Evolutionary conservation across 768 basidiomycete species (phyloP).

Genomic region (Kockovaella imperatae): DNA sequence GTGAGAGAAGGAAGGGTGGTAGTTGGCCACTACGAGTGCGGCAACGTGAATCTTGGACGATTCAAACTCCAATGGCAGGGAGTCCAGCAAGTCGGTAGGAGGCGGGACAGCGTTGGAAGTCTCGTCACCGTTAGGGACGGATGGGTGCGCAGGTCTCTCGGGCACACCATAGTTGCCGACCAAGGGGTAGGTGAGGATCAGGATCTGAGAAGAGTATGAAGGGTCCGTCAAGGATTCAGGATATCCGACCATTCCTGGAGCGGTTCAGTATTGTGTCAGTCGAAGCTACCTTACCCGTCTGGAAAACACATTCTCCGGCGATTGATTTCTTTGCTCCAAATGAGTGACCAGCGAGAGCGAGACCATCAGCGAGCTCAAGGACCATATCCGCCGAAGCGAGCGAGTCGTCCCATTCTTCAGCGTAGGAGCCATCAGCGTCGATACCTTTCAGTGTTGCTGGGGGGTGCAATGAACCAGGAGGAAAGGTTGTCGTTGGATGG

Average conservation of each 20-base stretch:
- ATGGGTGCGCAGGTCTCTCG: constrained; percentile 49
- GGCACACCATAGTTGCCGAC: constrained; percentile 98
- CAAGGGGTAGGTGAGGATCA: constrained; percentile 92
- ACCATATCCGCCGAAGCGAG: constrained; percentile 50
- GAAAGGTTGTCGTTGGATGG: constrained; percentile 13
- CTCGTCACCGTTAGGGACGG: constrained; percentile 31
- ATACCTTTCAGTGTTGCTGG: constrained; percentile 42
- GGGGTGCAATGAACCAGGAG: constrained; percentile 34
- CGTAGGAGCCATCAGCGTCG: constrained; percentile 24
- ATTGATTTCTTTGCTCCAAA: constrained; percentile 92
- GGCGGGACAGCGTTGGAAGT: constrained; percentile 43
- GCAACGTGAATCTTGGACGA: constrained; percentile 89
- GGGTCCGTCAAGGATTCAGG: constrained; percentile 97
- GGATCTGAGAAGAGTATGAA: constrained; percentile 95
- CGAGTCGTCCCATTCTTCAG: constrained; percentile 31
- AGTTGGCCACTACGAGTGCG: constrained; percentile 83
- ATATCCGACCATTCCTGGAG: constrained; percentile 94
- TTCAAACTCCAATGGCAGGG: constrained; percentile 65
- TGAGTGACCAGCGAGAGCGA: constrained; percentile 77
- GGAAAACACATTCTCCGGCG: constrained; percentile 98
- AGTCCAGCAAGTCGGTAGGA: constrained; percentile 38
- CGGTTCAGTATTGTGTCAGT: constrained; percentile 1
- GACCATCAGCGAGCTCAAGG: constrained; percentile 82
- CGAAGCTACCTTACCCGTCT: constrained; percentile 65
- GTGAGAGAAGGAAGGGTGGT: constrained; percentile 79